These are phyloP conservation scores for Linum usitatissimum DNA, from an alignment of 345 rosid genomes.

Conservation along the genomic window DNA sequence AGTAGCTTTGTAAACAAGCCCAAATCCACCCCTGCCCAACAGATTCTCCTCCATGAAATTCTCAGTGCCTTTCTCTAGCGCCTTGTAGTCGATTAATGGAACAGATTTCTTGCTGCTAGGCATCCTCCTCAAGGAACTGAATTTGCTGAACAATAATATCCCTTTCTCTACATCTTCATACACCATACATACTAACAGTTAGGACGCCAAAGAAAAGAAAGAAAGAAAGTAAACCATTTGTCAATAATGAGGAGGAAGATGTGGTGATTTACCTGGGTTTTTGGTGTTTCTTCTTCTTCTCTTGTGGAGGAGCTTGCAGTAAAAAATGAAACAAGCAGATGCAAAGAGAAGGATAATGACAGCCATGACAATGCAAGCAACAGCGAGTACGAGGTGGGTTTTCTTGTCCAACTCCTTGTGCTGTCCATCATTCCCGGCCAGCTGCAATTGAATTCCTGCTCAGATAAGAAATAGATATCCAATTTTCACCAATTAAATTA, in stretches of 20 bases:
- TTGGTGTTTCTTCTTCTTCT: constrained; percentile 25
- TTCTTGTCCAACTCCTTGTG: constrained; percentile 35
- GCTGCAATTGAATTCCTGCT: constrained; percentile 32
- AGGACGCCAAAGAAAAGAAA: background rate
- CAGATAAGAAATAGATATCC: constrained; percentile 1
- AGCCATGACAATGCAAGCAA: constrained; percentile 44
- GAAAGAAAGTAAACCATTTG: no score
- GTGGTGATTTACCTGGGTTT: constrained; percentile 33
- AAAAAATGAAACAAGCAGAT: constrained; percentile 41
- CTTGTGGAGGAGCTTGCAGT: constrained; percentile 11
- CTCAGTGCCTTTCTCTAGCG: constrained; percentile 57
- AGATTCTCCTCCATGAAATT: constrained; percentile 56
- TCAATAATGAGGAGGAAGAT: no score
- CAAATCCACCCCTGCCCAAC: constrained; percentile 89
- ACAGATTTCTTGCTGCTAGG: constrained; percentile 31
- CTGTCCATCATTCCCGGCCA: constrained; percentile 23
- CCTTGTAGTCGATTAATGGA: constrained; percentile 48
- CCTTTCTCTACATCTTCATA: constrained; percentile 45
- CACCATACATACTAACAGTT: constrained; percentile 10
- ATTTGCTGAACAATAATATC: constrained; percentile 31
- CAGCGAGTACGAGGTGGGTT: constrained; percentile 34
- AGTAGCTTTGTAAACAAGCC: constrained; percentile 62
- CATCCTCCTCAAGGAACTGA: constrained; percentile 23
- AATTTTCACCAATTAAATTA: no score
- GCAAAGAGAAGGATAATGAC: constrained; percentile 27